Evolutionary conservation across 23 red algal species (phyloP).

Genomic region (Gracilaria caudata): DNA sequence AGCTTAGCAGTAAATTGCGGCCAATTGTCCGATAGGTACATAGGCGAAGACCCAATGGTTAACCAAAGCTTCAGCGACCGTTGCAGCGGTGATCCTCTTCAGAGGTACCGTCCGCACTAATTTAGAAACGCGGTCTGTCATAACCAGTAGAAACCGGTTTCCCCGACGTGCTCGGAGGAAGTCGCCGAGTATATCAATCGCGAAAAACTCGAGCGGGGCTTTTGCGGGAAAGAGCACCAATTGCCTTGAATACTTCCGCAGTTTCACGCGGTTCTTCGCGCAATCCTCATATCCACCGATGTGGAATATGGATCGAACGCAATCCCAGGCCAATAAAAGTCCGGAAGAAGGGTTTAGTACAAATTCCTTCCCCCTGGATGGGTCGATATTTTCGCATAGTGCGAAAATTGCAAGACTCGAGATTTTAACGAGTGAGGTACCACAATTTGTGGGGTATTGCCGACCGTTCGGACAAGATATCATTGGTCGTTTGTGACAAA

Average conservation of each 20-base stretch:
- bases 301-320: no score
- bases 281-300: no score
- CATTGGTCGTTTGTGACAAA: neutral
- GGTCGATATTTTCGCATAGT: neutral
- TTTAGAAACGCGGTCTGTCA: conserved; percentile 1
- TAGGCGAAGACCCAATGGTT: conserved; percentile 7
- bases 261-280: no score
- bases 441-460: conserved; percentile 1
- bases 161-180: neutral
- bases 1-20: conserved; percentile 23
- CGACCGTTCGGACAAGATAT: neutral
- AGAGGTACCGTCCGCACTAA: neutral
- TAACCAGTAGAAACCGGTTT: neutral
- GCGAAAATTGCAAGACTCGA: neutral
- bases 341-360: neutral
- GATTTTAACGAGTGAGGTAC: neutral
- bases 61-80: conserved; percentile 2
- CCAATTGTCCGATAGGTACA: conserved; percentile 30
- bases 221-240: no score
- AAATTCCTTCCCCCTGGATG: conserved; percentile 15
- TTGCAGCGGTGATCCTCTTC: neutral
- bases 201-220: neutral
- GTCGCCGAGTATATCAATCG: neutral
- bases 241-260: no score
- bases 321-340: no score